Conservation (phyloP, 2,329 filamentous ascomycete species). For the Corynespora cassiicola region DNA sequence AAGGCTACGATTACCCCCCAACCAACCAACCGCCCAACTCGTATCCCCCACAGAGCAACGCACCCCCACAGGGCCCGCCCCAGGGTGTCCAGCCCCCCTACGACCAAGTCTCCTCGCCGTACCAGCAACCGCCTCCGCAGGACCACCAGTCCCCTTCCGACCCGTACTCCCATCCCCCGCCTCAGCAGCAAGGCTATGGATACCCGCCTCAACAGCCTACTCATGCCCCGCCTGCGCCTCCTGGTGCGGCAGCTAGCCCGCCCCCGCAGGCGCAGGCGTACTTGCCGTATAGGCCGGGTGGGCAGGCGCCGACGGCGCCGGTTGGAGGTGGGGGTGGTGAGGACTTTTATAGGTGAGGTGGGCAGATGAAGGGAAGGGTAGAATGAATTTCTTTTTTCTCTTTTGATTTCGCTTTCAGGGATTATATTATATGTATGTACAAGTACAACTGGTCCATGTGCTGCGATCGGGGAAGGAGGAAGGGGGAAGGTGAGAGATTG, state of each 20-base stretch:
- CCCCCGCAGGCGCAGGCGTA: conserved; percentile 31
- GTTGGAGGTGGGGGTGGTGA: conserved; percentile 37
- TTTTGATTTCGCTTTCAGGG: too few relatives aligned
- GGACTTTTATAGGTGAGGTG: conserved; percentile 34
- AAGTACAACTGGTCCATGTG: too few relatives aligned
- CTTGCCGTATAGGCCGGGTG: conserved; percentile 42
- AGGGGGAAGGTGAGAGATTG: too few relatives aligned
- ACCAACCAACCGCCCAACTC: conserved; percentile 20
- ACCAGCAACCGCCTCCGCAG: conserved; percentile 25
- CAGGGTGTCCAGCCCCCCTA: conserved; percentile 30
- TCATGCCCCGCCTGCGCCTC: conserved; percentile 40
- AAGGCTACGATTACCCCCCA: conserved; percentile 34
- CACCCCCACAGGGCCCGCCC: conserved; percentile 21
- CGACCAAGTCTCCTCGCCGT: conserved; percentile 34
- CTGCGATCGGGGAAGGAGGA: too few relatives aligned
- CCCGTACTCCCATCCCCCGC: conserved; percentile 34
- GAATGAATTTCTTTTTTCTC: too few relatives aligned
- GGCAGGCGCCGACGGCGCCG: conserved; percentile 36
- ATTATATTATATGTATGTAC: too few relatives aligned
- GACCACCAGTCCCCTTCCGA: conserved; percentile 35
- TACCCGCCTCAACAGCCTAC: conserved; percentile 40
- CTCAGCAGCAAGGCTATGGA: conserved; percentile 28
- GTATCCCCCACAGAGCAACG: conserved; percentile 31
- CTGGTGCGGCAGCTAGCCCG: conserved; percentile 29
- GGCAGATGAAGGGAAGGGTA: too few relatives aligned